Evolutionary conservation across 1,139 yeast genomes (phyloP).

Genomic region (Blastobotrys elegans): DNA sequence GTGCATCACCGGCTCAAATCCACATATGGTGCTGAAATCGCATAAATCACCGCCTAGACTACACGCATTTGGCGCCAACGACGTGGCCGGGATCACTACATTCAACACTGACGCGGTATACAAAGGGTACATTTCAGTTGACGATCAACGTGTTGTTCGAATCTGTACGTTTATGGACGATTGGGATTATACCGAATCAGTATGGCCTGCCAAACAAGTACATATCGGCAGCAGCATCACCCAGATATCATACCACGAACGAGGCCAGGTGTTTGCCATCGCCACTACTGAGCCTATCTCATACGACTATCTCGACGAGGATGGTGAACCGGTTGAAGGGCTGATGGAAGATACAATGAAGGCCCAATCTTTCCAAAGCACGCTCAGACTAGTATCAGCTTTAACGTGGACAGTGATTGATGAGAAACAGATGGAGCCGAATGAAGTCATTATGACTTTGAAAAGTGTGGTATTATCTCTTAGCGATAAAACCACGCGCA

Average conservation of each 20-base stretch:
- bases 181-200: slow-evolving; percentile 22
- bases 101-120: slow-evolving; percentile 31
- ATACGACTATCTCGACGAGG: slow-evolving; percentile 71
- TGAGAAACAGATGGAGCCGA: slow-evolving; percentile 50
- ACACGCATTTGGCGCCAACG: slow-evolving; percentile 60
- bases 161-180: slow-evolving; percentile 30
- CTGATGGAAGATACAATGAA: slow-evolving; percentile 46
- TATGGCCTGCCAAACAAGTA: slow-evolving; percentile 25
- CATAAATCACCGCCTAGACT: slow-evolving; percentile 62
- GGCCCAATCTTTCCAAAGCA: slow-evolving; percentile 55
- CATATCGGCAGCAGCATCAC: slow-evolving; percentile 57
- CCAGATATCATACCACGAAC: slow-evolving; percentile 67
- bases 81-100: slow-evolving; percentile 34
- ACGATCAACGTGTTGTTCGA: slow-evolving; percentile 50
- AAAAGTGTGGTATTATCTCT: slow-evolving; percentile 56
- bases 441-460: slow-evolving; percentile 61
- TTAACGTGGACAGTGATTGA: slow-evolving; percentile 75
- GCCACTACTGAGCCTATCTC: slow-evolving; percentile 59
- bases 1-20: slow-evolving; percentile 70
- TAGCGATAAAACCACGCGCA: slow-evolving; percentile 47
- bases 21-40: slow-evolving; percentile 63
- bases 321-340: slow-evolving; percentile 61
- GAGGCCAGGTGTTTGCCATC: slow-evolving; percentile 58
- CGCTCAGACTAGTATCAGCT: slow-evolving; percentile 65
- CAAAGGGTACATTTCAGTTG: slow-evolving; percentile 67